Percentiles rank a stretch among this genome's conserved stretches.
phyloP scores from a whole-genome alignment of 176 grass and related monocot species.

The Urochloa ruziziensis region DNA sequence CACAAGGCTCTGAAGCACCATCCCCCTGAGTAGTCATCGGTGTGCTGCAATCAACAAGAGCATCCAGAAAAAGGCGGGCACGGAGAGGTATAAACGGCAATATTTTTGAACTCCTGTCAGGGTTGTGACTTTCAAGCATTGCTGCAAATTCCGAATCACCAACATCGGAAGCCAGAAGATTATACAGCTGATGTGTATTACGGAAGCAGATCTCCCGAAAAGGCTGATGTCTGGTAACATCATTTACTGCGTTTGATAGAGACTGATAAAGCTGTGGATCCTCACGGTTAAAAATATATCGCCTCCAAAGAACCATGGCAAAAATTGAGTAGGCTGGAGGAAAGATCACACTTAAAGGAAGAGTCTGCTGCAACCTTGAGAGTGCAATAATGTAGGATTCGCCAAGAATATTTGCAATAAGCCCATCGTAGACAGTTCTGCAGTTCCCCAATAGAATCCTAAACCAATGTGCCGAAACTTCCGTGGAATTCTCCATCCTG shows the following conservation, averaged over 20 bases:
- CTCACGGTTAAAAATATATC: conserved; percentile 79
- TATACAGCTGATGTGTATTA: conserved; percentile 76
- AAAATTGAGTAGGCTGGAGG: conserved; percentile 92
- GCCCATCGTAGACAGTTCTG: conserved; percentile 80
- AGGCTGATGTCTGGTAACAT: conserved; percentile 81
- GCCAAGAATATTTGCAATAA: conserved; percentile 88
- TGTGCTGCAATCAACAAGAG: conserved; percentile 87
- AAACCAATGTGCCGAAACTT: conserved; percentile 93
- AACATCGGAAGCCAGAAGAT: conserved; percentile 74
- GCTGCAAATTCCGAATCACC: conserved; percentile 93
- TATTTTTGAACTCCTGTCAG: conserved; percentile 79
- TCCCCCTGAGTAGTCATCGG: conserved; percentile 55
- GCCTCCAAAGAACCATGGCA: conserved; percentile 89
- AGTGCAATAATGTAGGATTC: conserved; percentile 85
- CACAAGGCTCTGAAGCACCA: conserved; percentile 58
- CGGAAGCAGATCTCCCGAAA: conserved; percentile 88
- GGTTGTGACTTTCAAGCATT: conserved; percentile 64
- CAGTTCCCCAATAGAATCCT: conserved; percentile 86
- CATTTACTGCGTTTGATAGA: conserved; percentile 61
- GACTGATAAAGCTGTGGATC: conserved; percentile 71
- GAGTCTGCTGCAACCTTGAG: conserved; percentile 81
- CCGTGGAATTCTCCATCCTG: conserved; percentile 65
- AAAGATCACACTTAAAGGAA: conserved; percentile 71
- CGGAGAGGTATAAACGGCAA: conserved; percentile 82
- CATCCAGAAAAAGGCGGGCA: conserved; percentile 85